Conservation (phyloP, 257 asterid species). For the Cruciata laevipes region DNA sequence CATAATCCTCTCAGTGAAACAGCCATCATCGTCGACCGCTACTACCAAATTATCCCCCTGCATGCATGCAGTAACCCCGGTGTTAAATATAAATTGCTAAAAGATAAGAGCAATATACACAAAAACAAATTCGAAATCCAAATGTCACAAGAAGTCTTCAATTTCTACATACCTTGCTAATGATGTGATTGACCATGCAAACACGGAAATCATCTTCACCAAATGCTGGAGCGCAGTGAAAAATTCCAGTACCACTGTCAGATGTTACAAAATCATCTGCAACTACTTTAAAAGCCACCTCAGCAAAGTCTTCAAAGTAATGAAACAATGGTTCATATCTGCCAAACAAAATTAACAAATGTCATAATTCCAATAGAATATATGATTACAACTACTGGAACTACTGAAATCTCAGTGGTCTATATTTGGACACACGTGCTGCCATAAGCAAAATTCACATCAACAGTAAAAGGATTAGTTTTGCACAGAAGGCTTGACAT, state of each 20-base stretch:
- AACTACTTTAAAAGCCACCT: constrained; percentile 74
- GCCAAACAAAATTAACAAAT: constrained; percentile 14
- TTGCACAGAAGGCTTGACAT: neutral
- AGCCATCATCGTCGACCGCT: constrained; percentile 96
- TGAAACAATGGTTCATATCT: constrained; percentile 77
- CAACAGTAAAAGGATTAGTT: neutral
- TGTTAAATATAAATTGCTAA: neutral
- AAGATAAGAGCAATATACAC: neutral
- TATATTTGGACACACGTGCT: neutral
- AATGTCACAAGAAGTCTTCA: neutral
- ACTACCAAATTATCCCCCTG: constrained; percentile 79
- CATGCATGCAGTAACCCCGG: no score
- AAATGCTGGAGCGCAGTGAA: constrained; percentile 99
- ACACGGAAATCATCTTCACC: constrained; percentile 99
- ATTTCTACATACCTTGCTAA: constrained; percentile 36
- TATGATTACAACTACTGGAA: neutral
- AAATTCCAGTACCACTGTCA: constrained; percentile 95
- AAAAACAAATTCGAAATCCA: neutral
- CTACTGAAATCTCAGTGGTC: neutral
- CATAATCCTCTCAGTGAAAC: constrained; percentile 76
- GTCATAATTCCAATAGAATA: constrained; percentile 1
- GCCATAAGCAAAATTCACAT: neutral
- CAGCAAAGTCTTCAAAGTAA: constrained; percentile 75
- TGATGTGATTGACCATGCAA: constrained; percentile 63
- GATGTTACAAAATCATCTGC: constrained; percentile 82